phyloP scores from a whole-genome alignment of 2,329 filamentous ascomycete genomes.

The Cercospora sesami region DNA sequence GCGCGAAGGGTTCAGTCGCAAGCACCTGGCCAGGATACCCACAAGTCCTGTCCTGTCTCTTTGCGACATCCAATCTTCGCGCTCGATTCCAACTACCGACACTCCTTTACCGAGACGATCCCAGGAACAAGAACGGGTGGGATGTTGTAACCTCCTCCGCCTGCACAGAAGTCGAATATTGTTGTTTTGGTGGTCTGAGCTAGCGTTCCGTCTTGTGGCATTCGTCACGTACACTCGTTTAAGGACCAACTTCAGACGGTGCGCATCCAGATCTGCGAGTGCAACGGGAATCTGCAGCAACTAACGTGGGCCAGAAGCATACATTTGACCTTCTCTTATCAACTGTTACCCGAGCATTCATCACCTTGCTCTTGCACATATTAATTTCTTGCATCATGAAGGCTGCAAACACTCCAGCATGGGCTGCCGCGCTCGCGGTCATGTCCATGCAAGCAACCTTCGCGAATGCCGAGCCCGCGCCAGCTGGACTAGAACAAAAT shows the following conservation, averaged over 20 bases:
- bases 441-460: conserved; percentile 47
- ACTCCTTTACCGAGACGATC: conserved; percentile 31
- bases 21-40: conserved; percentile 8
- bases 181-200: conserved; percentile 27
- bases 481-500: conserved; percentile 45
- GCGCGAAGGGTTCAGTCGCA: conserved; percentile 8
- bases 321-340: conserved; percentile 15
- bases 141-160: conserved; percentile 31
- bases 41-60: neutral
- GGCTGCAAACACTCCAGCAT: conserved; percentile 48
- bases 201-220: conserved; percentile 35
- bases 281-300: conserved; percentile 8
- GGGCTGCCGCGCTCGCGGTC: conserved; percentile 49
- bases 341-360: conserved; percentile 17
- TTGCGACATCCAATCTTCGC: conserved; percentile 10
- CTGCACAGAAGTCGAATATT: conserved; percentile 15
- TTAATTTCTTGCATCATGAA: conserved; percentile 40
- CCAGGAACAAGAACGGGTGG: conserved; percentile 24
- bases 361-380: conserved; percentile 24
- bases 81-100: conserved; percentile 35
- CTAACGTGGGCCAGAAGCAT: conserved; percentile 18
- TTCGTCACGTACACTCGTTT: conserved; percentile 57
- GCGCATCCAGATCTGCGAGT: conserved; percentile 7
- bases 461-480: conserved; percentile 52
- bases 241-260: conserved; percentile 41